Evolutionary conservation across 176 grass and related monocot genomes (phyloP).

Genomic region (bread wheat (Triticum aestivum)): IWGSC_CS_RefSeq_v2.1 NC_057799.1:116572032-116572531

Average conservation of each 20-base stretch:
- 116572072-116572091: not conserved
- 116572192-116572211: not conserved
- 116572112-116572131: not conserved
- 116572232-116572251: not conserved
- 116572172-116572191: not conserved
- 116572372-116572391: not conserved
- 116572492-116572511: not conserved
- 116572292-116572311: not conserved
- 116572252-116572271: not conserved
- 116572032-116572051: not conserved
- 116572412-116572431: not conserved
- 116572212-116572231: not conserved
- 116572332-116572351: not conserved
- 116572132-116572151: slow-evolving; percentile 8
- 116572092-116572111: not conserved
- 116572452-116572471: not conserved
- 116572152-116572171: not conserved
- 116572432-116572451: not conserved
- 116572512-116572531: not conserved
- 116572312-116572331: not conserved
- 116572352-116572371: not conserved
- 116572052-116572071: not conserved
- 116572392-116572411: not conserved
- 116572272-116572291: not conserved
- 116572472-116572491: not conserved